A percentile compares a stretch with the other conserved stretches of the same genome.
These are phyloP conservation scores for Schizonepeta tenuifolia DNA, from an alignment of 257 asterid species.

Conservation along the genomic window DNA sequence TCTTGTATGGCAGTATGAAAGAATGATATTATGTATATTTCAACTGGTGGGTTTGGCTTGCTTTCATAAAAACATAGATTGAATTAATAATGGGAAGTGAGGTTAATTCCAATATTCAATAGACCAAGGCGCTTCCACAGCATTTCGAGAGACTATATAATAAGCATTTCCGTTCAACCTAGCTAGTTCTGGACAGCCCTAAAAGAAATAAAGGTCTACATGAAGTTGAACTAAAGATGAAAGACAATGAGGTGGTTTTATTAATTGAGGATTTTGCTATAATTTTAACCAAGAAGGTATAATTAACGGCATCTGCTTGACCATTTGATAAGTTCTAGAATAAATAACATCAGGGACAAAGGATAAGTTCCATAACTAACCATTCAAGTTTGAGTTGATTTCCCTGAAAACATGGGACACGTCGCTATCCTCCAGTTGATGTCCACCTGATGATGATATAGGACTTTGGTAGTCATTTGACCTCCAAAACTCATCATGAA, in stretches of 20 bases:
- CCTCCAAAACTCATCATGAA: conserved; percentile 78
- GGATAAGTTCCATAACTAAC: conserved; percentile 46
- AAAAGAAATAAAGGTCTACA: not conserved
- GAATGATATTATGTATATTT: not conserved
- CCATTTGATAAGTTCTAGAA: conserved; percentile 20
- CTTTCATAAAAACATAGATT: conserved; percentile 1
- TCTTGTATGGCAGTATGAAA: not conserved
- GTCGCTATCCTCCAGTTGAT: conserved; percentile 64
- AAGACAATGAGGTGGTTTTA: not conserved
- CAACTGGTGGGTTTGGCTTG: conserved; percentile 3
- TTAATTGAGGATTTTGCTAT: not conserved
- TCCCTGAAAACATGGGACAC: conserved; percentile 75
- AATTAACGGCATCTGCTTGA: not conserved
- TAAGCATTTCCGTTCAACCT: conserved; percentile 3
- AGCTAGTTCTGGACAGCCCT: not conserved
- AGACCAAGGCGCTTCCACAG: not conserved
- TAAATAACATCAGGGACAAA: conserved; percentile 5
- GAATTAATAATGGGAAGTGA: not conserved
- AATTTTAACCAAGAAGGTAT: not conserved
- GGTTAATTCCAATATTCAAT: not conserved
- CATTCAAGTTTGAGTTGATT: conserved; percentile 84
- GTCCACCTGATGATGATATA: conserved; percentile 60
- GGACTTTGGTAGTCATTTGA: conserved; percentile 70
- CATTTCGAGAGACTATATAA: not conserved
- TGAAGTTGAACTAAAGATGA: not conserved